Conservation (phyloP, 2,329 filamentous ascomycete species). For the Botrytis sinoallii region DNA sequence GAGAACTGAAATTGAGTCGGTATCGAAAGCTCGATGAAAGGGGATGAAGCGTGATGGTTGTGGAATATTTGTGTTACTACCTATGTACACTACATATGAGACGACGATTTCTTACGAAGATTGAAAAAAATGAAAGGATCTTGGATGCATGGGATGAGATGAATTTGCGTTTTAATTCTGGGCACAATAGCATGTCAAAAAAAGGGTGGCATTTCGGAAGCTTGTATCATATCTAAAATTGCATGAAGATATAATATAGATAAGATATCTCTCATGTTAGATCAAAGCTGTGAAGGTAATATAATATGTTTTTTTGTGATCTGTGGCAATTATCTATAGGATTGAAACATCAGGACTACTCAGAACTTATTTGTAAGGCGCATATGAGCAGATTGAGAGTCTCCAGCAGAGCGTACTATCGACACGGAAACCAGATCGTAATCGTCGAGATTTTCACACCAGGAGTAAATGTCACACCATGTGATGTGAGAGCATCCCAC, state of each 20-base stretch:
- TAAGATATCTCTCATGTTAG: neutral
- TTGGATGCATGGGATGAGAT: neutral
- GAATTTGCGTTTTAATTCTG: neutral
- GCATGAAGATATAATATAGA: neutral
- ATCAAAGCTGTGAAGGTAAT: neutral
- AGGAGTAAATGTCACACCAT: too few species aligned
- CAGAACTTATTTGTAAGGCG: too few species aligned
- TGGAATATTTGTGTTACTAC: neutral
- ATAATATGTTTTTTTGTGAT: too few species aligned
- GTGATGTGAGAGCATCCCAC: too few species aligned
- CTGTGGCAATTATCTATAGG: too few species aligned
- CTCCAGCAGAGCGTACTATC: too few species aligned
- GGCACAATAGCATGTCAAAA: neutral
- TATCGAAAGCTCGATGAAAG: neutral
- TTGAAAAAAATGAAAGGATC: neutral
- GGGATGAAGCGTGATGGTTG: neutral
- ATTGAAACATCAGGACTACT: too few species aligned
- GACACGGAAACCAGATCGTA: too few species aligned
- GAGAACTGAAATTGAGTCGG: neutral
- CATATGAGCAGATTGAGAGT: too few species aligned
- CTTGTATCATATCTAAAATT: conserved; percentile 3
- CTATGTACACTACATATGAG: neutral
- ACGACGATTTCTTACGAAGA: neutral
- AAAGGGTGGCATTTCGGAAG: neutral
- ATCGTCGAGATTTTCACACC: too few species aligned